A percentile compares a stretch with the other conserved stretches of the same genome.
These are phyloP conservation scores for Senna tora DNA, from an alignment of 306 rosid genomes.

Conservation along the genomic window DNA sequence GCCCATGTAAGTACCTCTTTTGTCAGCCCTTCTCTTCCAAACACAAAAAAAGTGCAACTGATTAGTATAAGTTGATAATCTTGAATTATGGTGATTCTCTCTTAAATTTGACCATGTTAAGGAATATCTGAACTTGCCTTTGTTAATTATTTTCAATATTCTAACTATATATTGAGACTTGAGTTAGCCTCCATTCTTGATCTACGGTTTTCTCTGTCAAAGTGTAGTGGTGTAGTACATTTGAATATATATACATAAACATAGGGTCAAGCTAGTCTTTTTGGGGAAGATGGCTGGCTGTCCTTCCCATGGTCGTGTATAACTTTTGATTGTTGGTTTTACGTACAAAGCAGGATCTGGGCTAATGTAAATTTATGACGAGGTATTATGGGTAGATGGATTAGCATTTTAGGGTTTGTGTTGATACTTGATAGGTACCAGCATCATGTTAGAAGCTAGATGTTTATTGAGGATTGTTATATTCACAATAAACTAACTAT, in stretches of 20 bases:
- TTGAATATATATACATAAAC: too few relatives aligned
- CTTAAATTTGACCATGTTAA: neutral
- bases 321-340: neutral
- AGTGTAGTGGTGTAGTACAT: neutral
- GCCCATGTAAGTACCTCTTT: conserved; percentile 67
- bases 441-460: neutral
- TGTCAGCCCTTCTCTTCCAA: neutral
- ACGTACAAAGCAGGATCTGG: conserved; percentile 9
- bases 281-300: too few relatives aligned
- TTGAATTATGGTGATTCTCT: neutral
- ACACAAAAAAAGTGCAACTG: neutral
- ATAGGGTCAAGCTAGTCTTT: too few relatives aligned
- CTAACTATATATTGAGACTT: too few relatives aligned
- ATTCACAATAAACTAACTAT: neutral
- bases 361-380: conserved; percentile 1
- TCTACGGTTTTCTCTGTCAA: too few relatives aligned
- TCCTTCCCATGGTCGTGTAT: neutral
- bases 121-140: neutral
- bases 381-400: neutral
- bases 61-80: neutral
- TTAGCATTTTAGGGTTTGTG: conserved; percentile 23
- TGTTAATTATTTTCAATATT: too few relatives aligned
- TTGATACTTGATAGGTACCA: neutral
- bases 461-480: neutral
- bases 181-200: too few relatives aligned